Evolutionary conservation across 1,139 yeast species (phyloP).

Genomic region (Blastobotrys buckinghamii): DNA sequence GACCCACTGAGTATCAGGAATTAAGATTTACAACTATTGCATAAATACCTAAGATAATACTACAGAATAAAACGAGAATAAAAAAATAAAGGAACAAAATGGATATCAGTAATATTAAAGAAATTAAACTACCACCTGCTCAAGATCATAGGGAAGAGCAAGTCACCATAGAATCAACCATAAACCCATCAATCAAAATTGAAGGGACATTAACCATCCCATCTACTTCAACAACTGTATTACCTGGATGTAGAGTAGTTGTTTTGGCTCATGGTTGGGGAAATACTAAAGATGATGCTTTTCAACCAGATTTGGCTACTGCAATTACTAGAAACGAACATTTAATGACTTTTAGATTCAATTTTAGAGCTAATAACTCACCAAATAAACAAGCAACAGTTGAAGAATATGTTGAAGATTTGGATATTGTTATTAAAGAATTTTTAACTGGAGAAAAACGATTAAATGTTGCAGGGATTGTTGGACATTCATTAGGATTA

Average conservation of each 20-base stretch:
- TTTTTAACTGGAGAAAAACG: slow-evolving; percentile 36
- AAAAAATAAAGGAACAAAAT: not conserved
- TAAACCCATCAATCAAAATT: too few relatives aligned
- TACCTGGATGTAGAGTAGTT: slow-evolving; percentile 38
- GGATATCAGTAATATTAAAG: not conserved
- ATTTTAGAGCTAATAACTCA: slow-evolving; percentile 54
- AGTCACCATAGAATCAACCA: not conserved
- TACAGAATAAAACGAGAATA: too few relatives aligned
- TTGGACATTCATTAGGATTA: slow-evolving; percentile 77
- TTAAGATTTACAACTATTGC: too few relatives aligned
- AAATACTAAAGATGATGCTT: slow-evolving; percentile 76
- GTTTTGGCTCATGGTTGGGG: slow-evolving; percentile 56
- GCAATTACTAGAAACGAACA: slow-evolving; percentile 55
- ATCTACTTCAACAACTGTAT: too few relatives aligned
- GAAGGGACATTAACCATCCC: slow-evolving; percentile 18
- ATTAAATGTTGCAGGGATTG: slow-evolving; percentile 40
- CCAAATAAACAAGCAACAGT: slow-evolving; percentile 39
- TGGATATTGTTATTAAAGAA: slow-evolving; percentile 38
- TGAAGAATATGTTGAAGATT: slow-evolving; percentile 60
- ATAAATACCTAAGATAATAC: too few relatives aligned
- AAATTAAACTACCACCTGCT: slow-evolving; percentile 1
- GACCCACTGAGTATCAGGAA: too few relatives aligned
- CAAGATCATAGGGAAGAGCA: not conserved
- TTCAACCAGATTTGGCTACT: slow-evolving; percentile 59
- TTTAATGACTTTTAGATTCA: slow-evolving; percentile 62